Base-by-base conservation (phyloP, 148 eudicot species). In the Nepenthes gracilis region DNA sequence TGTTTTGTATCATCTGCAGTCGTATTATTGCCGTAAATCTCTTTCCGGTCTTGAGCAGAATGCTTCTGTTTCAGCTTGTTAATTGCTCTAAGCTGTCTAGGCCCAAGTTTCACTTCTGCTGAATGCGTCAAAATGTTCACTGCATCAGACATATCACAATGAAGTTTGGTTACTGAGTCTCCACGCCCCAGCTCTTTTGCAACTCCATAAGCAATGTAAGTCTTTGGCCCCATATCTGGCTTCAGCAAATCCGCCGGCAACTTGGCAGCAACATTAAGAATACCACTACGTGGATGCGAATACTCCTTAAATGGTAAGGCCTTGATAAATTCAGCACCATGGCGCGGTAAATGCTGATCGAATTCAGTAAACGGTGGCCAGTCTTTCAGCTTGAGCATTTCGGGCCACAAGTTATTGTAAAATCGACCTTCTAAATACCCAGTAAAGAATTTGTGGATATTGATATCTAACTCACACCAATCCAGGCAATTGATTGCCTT, bases 181-280 rank as follows among this genome's bases (percentile, higher is more conserved):
- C 84, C 92, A 37, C 87, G 83, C 9, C 87, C 92, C 49, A 85
- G 76, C 73, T 85, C 92, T 67, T 80, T 80, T n/a, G 73, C 59
- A 70, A 83, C 36, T 51, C 87, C 89, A 47, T 83, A 86, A 53
- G 86, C 86, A 66, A 86, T 86, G 61, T 83, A 79, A 43, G 88
- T 83, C 76, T 77, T 83, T 40, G 94, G 94, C 35, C 94, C 94
- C 74, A 83, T 64, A 61, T 86, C 89, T 49, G 89, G 94, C 76
- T 77, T 79, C 64, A 81, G 55, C 59, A 68, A 58, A 0, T 49
- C 23, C 1, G 37, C 36, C 2, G 89, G 94, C 57, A 83, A 72
- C 64, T 67, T 83, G 54, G 61, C 68, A 45, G 84, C 84, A 59
- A 86, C 81, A 64, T 86, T 86, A 11, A 83, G 75, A 68, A 70